Percentiles rank a stretch among this genome's conserved stretches.
These are phyloP conservation scores for Lentinula edodes DNA, from an alignment of 768 basidiomycete genomes.

Conservation along the genomic window DNA sequence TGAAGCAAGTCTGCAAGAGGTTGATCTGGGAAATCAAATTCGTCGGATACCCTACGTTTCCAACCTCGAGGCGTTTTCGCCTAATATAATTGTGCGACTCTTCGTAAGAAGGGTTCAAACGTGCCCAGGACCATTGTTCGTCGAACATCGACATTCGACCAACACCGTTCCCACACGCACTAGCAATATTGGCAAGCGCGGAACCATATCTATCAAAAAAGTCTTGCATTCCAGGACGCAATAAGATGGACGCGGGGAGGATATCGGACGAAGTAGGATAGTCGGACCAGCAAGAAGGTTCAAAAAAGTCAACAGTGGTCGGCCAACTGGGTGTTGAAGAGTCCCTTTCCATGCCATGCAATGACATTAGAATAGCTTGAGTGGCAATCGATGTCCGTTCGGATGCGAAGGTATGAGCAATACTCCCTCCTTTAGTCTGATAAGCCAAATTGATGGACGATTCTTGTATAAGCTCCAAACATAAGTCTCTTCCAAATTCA, in stretches of 20 bases:
- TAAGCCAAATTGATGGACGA: conserved; percentile 38
- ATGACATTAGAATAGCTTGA: conserved; percentile 70
- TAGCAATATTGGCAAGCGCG: conserved; percentile 51
- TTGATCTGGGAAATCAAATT: conserved; percentile 56
- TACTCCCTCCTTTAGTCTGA: conserved; percentile 28
- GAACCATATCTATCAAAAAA: conserved; percentile 64
- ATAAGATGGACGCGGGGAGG: conserved; percentile 46
- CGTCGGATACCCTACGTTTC: conserved; percentile 61
- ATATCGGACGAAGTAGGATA: conserved; percentile 67
- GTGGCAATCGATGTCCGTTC: conserved; percentile 73
- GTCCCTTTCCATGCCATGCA: conserved; percentile 71
- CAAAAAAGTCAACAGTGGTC: conserved; percentile 60
- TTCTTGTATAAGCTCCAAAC: conserved; percentile 78
- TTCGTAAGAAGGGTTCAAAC: conserved; percentile 55
- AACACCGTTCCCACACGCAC: conserved; percentile 54
- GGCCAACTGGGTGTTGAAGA: conserved; percentile 73
- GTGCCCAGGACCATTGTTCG: conserved; percentile 70
- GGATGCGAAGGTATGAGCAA: conserved; percentile 45
- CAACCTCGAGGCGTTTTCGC: conserved; percentile 60
- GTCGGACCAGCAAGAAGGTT: conserved; percentile 46
- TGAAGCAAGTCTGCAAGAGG: conserved; percentile 72
- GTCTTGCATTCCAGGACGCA: conserved; percentile 65
- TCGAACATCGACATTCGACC: conserved; percentile 82
- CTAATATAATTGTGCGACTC: conserved; percentile 65
- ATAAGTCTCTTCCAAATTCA: conserved; percentile 79